phyloP scores from a whole-genome alignment of 148 eudicot genomes.

The Hydrangea macrophylla region DNA sequence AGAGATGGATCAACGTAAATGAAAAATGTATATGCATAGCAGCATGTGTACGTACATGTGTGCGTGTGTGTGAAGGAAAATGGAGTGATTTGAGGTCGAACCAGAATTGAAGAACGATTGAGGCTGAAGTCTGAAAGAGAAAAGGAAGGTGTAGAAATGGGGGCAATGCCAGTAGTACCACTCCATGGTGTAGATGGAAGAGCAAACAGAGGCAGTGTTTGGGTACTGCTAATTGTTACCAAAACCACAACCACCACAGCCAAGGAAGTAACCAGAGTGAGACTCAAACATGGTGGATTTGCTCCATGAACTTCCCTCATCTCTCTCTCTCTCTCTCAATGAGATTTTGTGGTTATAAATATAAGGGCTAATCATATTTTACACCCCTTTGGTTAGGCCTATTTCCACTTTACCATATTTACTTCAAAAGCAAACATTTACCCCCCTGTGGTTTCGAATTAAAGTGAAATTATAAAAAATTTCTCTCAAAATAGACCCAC shows the following conservation, averaged over 20 bases:
- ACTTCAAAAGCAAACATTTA: too few relatives aligned
- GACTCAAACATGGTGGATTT: constrained; percentile 3
- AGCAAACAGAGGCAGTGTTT: neutral
- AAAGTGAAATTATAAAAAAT: too few relatives aligned
- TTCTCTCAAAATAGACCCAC: too few relatives aligned
- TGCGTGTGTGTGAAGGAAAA: too few relatives aligned
- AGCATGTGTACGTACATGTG: too few relatives aligned
- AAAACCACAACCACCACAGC: neutral
- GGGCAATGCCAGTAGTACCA: neutral
- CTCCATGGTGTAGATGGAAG: constrained; percentile 13
- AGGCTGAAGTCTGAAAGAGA: neutral
- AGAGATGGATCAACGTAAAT: too few relatives aligned
- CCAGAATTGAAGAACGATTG: neutral
- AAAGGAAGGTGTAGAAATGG: neutral
- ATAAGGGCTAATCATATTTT: too few relatives aligned
- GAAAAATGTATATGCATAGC: too few relatives aligned
- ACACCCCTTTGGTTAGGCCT: too few relatives aligned
- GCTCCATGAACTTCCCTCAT: constrained; percentile 4
- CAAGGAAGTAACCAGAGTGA: neutral
- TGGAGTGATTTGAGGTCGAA: neutral
- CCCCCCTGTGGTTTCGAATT: too few relatives aligned
- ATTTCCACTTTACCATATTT: too few relatives aligned
- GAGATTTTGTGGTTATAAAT: constrained; percentile 8
- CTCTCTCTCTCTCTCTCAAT: neutral
- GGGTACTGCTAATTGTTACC: constrained; percentile 1